Evolutionary conservation across 2,329 filamentous ascomycete genomes (phyloP).

Genomic region (Colletotrichum tropicicola): DNA sequence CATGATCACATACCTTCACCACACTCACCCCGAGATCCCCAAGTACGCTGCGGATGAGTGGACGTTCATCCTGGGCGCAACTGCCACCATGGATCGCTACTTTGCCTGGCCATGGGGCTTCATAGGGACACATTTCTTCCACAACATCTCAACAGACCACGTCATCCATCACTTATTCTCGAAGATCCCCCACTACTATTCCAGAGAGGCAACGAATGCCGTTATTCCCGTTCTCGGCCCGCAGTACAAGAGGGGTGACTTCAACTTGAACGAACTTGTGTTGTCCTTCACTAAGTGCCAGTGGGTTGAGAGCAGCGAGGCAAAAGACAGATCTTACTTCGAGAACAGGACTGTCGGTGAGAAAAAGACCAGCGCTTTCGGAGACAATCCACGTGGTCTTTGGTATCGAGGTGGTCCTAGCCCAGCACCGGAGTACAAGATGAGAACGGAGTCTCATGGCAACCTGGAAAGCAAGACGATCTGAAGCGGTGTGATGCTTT

Average conservation of each 20-base stretch:
- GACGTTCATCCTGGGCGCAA: slow-evolving; percentile 68
- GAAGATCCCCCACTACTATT: slow-evolving; percentile 68
- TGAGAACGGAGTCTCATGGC: too few species aligned
- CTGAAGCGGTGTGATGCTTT: too few species aligned
- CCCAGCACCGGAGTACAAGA: too few species aligned
- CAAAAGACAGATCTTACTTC: not conserved
- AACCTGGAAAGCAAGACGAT: too few species aligned
- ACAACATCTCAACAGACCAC: slow-evolving; percentile 67
- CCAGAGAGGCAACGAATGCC: slow-evolving; percentile 63
- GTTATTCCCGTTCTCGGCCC: slow-evolving; percentile 63
- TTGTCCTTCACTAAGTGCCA: not conserved
- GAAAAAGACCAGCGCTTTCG: not conserved
- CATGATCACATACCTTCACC: slow-evolving; percentile 79
- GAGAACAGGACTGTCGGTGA: not conserved
- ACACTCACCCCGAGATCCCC: slow-evolving; percentile 65
- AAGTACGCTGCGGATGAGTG: slow-evolving; percentile 64
- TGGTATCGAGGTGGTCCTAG: too few species aligned
- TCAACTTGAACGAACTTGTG: not conserved
- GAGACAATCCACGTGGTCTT: not conserved
- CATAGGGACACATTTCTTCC: slow-evolving; percentile 68
- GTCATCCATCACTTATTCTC: slow-evolving; percentile 70
- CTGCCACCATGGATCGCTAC: slow-evolving; percentile 68
- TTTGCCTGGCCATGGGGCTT: slow-evolving; percentile 55
- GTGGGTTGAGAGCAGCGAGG: not conserved
- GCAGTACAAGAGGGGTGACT: slow-evolving; percentile 56